phyloP scores from a whole-genome alignment of 352 stramenopile genomes.

The Globisporangium abappressorium region DNA sequence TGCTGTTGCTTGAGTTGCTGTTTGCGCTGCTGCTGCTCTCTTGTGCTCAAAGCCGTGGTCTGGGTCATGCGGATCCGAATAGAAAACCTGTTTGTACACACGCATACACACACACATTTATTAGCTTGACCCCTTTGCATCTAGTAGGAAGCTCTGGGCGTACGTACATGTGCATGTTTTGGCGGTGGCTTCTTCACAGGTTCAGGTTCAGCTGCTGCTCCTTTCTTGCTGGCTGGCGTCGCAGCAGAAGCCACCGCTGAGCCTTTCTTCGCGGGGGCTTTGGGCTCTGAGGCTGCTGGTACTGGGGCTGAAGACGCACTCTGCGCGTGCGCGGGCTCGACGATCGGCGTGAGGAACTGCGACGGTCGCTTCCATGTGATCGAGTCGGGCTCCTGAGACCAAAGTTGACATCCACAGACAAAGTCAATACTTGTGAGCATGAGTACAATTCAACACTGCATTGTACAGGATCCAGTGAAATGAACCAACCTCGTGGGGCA shows the following conservation, averaged over 20 bases:
- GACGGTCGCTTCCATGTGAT: constrained; percentile 65
- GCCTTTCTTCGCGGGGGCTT: constrained; percentile 33
- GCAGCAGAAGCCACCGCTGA: neutral
- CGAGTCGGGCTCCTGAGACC: neutral
- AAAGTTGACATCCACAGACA: neutral
- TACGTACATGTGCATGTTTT: constrained; percentile 47
- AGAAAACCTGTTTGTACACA: constrained; percentile 24
- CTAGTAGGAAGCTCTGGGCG: too few relatives aligned
- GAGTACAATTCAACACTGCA: neutral
- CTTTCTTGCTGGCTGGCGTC: constrained; percentile 34
- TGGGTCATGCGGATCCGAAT: constrained; percentile 20
- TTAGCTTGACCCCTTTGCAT: neutral
- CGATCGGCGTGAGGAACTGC: constrained; percentile 53
- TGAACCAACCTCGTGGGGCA: constrained; percentile 24
- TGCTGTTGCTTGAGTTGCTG: neutral
- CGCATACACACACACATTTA: neutral
- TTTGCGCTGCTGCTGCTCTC: constrained; percentile 7
- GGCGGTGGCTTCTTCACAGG: constrained; percentile 35
- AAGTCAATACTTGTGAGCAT: neutral
- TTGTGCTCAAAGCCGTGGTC: constrained; percentile 21
- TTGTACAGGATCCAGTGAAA: neutral
- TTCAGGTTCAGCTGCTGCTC: constrained; percentile 32
- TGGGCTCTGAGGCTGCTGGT: constrained; percentile 25
- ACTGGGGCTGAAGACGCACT: constrained; percentile 11
- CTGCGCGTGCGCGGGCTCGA: constrained; percentile 23